phyloP scores from a whole-genome alignment of 305 asterid species.

The Solanum hybrid region DNA sequence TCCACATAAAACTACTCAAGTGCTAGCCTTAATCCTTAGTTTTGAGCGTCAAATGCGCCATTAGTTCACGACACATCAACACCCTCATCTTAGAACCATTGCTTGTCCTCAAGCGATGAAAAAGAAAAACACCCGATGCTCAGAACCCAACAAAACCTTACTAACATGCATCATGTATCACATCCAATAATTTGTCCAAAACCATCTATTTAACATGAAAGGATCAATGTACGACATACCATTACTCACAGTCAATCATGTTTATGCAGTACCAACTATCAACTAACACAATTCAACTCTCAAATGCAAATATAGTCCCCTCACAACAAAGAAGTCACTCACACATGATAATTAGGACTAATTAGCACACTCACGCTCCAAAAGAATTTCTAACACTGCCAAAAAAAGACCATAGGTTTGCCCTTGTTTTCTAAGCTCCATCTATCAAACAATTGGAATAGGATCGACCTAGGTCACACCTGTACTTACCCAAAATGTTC shows the following conservation, averaged over 20 bases:
- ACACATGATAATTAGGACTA: background rate
- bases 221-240: background rate
- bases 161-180: background rate
- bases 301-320: background rate
- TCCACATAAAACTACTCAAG: background rate
- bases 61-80: background rate
- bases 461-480: background rate
- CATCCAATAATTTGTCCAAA: background rate
- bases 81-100: background rate
- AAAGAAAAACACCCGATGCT: background rate
- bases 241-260: background rate
- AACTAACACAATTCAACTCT: background rate
- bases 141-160: background rate
- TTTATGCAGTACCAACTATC: background rate
- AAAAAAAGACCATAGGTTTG: background rate
- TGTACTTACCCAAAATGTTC: background rate
- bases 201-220: background rate
- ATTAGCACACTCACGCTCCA: background rate
- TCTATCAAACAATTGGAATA: background rate
- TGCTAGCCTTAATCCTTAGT: background rate
- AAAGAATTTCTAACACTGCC: background rate
- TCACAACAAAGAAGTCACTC: background rate
- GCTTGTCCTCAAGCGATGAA: background rate
- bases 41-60: background rate
- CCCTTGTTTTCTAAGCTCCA: background rate